phyloP scores from a whole-genome alignment of 805 yeast species.

The Candida maris region DNA sequence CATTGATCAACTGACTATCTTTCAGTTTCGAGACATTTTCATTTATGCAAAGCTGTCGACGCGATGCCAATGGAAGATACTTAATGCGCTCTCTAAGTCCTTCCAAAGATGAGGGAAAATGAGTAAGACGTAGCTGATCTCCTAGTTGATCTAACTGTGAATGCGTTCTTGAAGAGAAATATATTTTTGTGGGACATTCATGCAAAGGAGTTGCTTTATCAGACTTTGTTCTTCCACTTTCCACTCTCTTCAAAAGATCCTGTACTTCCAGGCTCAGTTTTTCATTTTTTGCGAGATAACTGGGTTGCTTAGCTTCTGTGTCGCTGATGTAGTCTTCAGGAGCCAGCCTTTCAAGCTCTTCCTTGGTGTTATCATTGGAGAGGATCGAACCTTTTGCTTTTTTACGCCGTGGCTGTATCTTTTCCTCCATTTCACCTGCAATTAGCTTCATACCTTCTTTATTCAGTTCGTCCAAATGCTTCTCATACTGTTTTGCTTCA shows the following conservation, averaged over 20 bases:
- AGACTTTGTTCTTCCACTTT: slow-evolving; percentile 21
- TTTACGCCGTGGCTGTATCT: slow-evolving; percentile 13
- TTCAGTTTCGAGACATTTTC: slow-evolving; percentile 49
- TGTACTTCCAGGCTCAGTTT: slow-evolving; percentile 46
- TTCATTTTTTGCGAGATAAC: slow-evolving; percentile 27
- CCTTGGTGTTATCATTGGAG: slow-evolving; percentile 13
- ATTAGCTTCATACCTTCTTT: slow-evolving; percentile 22
- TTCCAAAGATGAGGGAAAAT: slow-evolving; percentile 58
- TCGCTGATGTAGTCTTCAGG: slow-evolving; percentile 39
- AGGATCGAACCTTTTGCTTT: slow-evolving; percentile 1
- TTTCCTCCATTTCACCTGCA: slow-evolving; percentile 19
- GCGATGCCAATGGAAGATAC: slow-evolving; percentile 72
- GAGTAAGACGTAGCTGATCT: slow-evolving; percentile 59
- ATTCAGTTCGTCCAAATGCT: slow-evolving; percentile 35
- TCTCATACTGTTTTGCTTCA: slow-evolving; percentile 38
- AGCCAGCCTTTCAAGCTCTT: slow-evolving; percentile 24
- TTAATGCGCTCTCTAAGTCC: slow-evolving; percentile 51
- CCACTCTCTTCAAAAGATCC: slow-evolving; percentile 42
- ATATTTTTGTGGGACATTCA: slow-evolving; percentile 46
- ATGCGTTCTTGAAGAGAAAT: slow-evolving; percentile 83
- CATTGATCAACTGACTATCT: slow-evolving; percentile 61
- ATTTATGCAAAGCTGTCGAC: slow-evolving; percentile 82
- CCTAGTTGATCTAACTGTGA: slow-evolving; percentile 83
- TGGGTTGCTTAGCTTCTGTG: slow-evolving; percentile 4
- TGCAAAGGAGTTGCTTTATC: slow-evolving; percentile 21